A percentile compares a stretch with the other conserved stretches of the same genome.
Evolutionary conservation across 805 yeast species (phyloP).

Genomic region (Limtongozyma cylindracea): DNA sequence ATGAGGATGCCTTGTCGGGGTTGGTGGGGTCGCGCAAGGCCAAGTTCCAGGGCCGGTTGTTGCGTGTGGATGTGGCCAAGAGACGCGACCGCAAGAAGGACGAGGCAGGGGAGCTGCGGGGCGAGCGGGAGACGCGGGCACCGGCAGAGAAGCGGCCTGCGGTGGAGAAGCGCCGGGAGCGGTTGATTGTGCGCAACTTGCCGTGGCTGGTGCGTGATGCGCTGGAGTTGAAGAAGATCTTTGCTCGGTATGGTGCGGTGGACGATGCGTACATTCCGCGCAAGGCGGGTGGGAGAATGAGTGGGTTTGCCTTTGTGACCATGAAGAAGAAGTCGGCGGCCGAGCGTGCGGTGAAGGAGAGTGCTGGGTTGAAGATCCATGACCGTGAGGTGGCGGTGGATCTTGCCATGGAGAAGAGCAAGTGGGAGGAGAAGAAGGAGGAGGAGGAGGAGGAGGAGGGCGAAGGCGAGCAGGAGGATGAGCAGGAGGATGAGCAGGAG

Average conservation of each 20-base stretch:
- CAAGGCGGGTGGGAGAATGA: conserved; percentile 68
- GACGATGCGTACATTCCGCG: conserved; percentile 77
- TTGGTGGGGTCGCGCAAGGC: conserved; percentile 35
- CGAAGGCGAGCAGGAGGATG: conserved; percentile 9
- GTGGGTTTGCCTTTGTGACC: conserved; percentile 87
- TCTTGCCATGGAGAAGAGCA: conserved; percentile 71
- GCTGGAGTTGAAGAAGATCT: conserved; percentile 13
- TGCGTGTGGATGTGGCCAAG: conserved; percentile 73
- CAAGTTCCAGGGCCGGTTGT: conserved; percentile 37
- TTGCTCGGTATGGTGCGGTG: conserved; percentile 64
- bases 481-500: conserved; percentile 7
- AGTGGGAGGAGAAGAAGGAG: conserved; percentile 32
- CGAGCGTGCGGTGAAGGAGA: conserved; percentile 51
- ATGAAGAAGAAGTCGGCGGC: conserved; percentile 67
- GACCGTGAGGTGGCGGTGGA: conserved; percentile 89
- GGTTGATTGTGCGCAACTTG: conserved; percentile 71
- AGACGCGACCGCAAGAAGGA: conserved; percentile 55
- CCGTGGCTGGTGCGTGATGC: conserved; percentile 91
- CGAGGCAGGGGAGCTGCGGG: conserved; percentile 1
- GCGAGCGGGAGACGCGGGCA: conserved; percentile 1
- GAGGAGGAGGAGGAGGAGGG: conserved; percentile 8
- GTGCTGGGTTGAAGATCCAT: conserved; percentile 53
- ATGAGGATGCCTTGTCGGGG: conserved; percentile 67
- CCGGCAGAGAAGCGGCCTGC: conserved; percentile 4
- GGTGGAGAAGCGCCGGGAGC: conserved; percentile 60